These are phyloP conservation scores for Rhodotorula toruloides DNA, from an alignment of 768 basidiomycete species.

Conservation along the genomic window DNA sequence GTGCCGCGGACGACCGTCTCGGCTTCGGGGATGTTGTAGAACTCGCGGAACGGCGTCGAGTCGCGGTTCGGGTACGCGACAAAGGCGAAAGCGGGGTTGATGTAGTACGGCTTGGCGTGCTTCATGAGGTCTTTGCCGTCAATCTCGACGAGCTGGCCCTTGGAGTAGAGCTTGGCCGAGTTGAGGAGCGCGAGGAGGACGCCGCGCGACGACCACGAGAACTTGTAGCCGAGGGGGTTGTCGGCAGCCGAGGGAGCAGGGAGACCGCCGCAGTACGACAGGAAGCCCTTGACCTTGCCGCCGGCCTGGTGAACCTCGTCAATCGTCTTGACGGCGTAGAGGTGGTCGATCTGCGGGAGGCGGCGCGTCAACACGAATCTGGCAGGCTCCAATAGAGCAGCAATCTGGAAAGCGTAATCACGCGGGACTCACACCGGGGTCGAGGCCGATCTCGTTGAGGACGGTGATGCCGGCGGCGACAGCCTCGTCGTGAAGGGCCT, in stretches of 20 bases:
- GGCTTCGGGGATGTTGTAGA: conserved; percentile 87
- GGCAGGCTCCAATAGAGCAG: background rate
- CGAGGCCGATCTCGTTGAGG: conserved; percentile 96
- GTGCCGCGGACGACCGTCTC: conserved; percentile 90
- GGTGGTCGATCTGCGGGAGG: conserved; percentile 56
- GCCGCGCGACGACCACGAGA: conserved; percentile 96
- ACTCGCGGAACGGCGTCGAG: conserved; percentile 82
- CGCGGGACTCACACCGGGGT: conserved; percentile 72
- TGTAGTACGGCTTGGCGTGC: conserved; percentile 85
- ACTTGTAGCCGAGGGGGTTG: conserved; percentile 98
- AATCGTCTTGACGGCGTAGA: conserved; percentile 91
- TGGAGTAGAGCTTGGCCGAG: conserved; percentile 67
- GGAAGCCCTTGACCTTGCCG: conserved; percentile 89
- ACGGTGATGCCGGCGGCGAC: conserved; percentile 86
- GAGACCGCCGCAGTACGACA: conserved; percentile 92
- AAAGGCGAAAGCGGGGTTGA: conserved; percentile 86
- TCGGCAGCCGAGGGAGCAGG: conserved; percentile 83
- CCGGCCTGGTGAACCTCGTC: conserved; percentile 88
- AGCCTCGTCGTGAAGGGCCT: conserved; percentile 70
- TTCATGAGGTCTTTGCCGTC: conserved; percentile 80
- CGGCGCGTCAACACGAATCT: background rate
- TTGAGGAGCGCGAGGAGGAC: conserved; percentile 93
- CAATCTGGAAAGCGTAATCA: too few species aligned
- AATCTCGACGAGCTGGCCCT: conserved; percentile 61
- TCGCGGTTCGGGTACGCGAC: conserved; percentile 97